Conservation (phyloP, 345 rosid genomes). For the Anastatica hierochuntica region DNA sequence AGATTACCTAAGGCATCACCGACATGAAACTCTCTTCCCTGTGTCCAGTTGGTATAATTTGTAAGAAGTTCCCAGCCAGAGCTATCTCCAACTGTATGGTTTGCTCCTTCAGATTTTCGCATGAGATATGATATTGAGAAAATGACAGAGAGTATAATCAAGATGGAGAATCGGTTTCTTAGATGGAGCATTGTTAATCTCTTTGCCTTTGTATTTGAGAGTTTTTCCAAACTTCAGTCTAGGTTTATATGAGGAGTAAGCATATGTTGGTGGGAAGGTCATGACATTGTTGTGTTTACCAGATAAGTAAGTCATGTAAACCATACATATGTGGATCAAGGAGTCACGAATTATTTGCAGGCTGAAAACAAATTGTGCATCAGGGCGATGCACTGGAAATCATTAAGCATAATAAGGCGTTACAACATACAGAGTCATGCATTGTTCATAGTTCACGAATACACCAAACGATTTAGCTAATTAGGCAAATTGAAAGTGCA, state of each 20-base stretch:
- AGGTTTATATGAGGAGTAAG: too few relatives aligned
- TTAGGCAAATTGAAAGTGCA: too few relatives aligned
- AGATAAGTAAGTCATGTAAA: constrained; percentile 25
- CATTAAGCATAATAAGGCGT: neutral
- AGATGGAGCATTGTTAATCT: constrained; percentile 9
- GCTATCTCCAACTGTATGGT: constrained; percentile 27
- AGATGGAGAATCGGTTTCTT: neutral
- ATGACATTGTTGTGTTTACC: constrained; percentile 1
- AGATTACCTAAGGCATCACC: constrained; percentile 29
- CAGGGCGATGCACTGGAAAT: constrained; percentile 14
- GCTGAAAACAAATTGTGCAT: constrained; percentile 19
- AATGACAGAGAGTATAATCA: neutral
- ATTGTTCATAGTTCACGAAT: constrained; percentile 13
- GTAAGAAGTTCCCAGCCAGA: constrained; percentile 27
- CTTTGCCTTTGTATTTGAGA: too few relatives aligned
- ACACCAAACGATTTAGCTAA: constrained; percentile 4
- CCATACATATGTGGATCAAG: constrained; percentile 18
- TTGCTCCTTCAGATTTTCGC: constrained; percentile 10
- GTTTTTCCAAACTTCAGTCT: too few relatives aligned
- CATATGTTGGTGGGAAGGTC: constrained; percentile 29
- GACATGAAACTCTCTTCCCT: constrained; percentile 33
- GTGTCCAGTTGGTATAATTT: constrained; percentile 31
- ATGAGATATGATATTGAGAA: neutral
- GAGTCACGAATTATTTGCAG: constrained; percentile 11
- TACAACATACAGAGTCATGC: constrained; percentile 2